Base-by-base conservation (phyloP, 305 asterid species). In the Fraxinus dipetala region DNA sequence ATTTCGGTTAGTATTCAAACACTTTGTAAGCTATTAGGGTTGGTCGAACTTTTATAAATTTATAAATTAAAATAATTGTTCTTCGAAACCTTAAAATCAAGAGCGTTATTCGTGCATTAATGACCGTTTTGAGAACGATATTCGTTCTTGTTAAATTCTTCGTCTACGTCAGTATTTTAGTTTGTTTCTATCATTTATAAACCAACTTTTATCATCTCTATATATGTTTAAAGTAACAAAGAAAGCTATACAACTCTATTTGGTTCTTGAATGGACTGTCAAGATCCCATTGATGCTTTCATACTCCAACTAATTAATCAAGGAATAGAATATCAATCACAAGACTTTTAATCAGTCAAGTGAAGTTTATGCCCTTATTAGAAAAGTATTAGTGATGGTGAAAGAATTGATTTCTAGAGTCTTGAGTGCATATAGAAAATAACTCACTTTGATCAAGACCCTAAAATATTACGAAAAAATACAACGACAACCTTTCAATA, bases 181-280 rank as follows among this genome's bases (percentile, higher is more conserved):
- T 51, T 4, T 51, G 63, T 5, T 51, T n/a, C 2, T 16, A 51
- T 48, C 61, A 48, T 48, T 14, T 16, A 48, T n/a, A n/a, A 51
- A 51, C 22, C 24, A 48, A 32, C 56, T 22, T 18, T 32, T 34
- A 40, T 70, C 5, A 73, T 56, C 13, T 18, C 5, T 59, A 7
- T 6, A 6, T 6, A 59, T 18, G 70, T 6, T 18, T 18, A 7
- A n/a, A 59, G 13, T 59, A 59, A 7, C 5, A 31, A 31, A 31
- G 34, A 31, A 31, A 31, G 34, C 34, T 45, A 2, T 11, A 45
- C 56, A 45, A 45, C 56, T 45, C 31, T 56, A 28, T 48, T 77
- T 11, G 78, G 72, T 76, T 80, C n/a, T 59, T 40, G 78, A 59
- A 77, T 80, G 65, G 84, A 82, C 72, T 70, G 86, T 82, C 36